These are phyloP conservation scores for Aspergillus sp. DNA, from an alignment of 2,329 filamentous ascomycete genomes.

Conservation along the genomic window DNA sequence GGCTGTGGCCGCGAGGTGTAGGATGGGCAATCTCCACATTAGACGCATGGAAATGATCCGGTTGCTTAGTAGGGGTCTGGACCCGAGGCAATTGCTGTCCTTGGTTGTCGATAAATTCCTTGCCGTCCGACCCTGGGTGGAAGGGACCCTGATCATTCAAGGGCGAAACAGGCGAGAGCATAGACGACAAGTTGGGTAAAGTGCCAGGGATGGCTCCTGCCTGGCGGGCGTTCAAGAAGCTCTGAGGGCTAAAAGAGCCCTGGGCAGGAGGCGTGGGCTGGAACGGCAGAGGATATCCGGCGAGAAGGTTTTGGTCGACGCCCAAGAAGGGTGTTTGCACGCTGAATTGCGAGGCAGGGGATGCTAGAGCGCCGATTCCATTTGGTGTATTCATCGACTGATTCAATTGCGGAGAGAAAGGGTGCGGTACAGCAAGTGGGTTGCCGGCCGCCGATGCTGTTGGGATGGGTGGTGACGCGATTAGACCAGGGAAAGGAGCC, in stretches of 20 bases:
- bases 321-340: slow-evolving; percentile 54
- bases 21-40: slow-evolving; percentile 53
- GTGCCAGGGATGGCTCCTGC: slow-evolving; percentile 35
- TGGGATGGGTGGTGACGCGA: slow-evolving; percentile 77
- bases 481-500: slow-evolving; percentile 66
- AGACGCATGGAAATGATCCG: slow-evolving; percentile 36
- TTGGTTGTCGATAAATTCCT: slow-evolving; percentile 20
- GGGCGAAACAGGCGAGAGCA: slow-evolving; percentile 60
- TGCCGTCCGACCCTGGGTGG: slow-evolving; percentile 23
- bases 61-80: slow-evolving; percentile 25
- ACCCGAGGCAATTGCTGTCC: slow-evolving; percentile 21
- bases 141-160: slow-evolving; percentile 47
- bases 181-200: slow-evolving; percentile 35
- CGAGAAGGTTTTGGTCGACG: slow-evolving; percentile 51
- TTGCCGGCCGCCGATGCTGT: slow-evolving; percentile 71
- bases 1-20: slow-evolving; percentile 50
- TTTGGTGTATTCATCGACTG: slow-evolving; percentile 58
- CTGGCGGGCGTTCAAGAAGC: slow-evolving; percentile 37
- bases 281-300: slow-evolving; percentile 62
- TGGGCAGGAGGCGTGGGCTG: slow-evolving; percentile 53
- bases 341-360: slow-evolving; percentile 62
- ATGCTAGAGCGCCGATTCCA: slow-evolving; percentile 58
- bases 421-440: slow-evolving; percentile 53
- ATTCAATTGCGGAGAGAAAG: slow-evolving; percentile 56
- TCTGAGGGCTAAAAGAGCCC: slow-evolving; percentile 34